These are phyloP conservation scores for Kandelia obovata DNA, from an alignment of 345 rosid species.

Conservation along the genomic window DNA sequence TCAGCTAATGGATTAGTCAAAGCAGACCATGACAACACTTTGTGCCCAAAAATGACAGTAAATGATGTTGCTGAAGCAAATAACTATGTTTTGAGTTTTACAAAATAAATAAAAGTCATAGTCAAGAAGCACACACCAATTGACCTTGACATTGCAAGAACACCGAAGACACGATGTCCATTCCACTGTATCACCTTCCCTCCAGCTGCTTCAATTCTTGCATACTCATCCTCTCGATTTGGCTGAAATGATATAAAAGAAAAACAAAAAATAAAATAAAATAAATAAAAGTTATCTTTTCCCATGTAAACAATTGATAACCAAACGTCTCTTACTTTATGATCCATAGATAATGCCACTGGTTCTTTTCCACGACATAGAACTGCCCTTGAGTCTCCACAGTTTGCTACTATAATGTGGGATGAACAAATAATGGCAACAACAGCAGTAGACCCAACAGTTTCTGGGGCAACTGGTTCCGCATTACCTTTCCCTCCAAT, in stretches of 20 bases:
- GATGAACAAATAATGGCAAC: conserved; percentile 80
- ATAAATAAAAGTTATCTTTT: conserved; percentile 2
- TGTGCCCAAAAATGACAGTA: background rate
- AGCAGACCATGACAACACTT: background rate
- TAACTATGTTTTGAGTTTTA: background rate
- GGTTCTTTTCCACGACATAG: conserved; percentile 90
- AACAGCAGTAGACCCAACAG: conserved; percentile 98
- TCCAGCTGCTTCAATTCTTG: conserved; percentile 94
- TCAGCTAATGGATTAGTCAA: background rate
- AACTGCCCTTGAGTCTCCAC: conserved; percentile 98
- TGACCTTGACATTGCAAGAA: conserved; percentile 97
- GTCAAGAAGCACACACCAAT: conserved; percentile 51
- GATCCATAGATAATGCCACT: conserved; percentile 84
- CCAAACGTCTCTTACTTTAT: conserved; percentile 55
- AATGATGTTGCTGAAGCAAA: background rate
- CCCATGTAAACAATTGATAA: background rate
- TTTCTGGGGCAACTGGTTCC: conserved; percentile 82
- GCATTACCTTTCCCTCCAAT: conserved; percentile 52
- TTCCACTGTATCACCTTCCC: conserved; percentile 98
- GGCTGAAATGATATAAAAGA: conserved; percentile 52
- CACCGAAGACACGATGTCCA: conserved; percentile 95
- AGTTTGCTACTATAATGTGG: conserved; percentile 83
- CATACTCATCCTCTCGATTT: conserved; percentile 88
- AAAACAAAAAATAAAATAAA: background rate
- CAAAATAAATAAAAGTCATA: background rate